Evolutionary conservation across 179 eudicot genomes (phyloP).

Genomic region (Monotropa hypopitys): DNA sequence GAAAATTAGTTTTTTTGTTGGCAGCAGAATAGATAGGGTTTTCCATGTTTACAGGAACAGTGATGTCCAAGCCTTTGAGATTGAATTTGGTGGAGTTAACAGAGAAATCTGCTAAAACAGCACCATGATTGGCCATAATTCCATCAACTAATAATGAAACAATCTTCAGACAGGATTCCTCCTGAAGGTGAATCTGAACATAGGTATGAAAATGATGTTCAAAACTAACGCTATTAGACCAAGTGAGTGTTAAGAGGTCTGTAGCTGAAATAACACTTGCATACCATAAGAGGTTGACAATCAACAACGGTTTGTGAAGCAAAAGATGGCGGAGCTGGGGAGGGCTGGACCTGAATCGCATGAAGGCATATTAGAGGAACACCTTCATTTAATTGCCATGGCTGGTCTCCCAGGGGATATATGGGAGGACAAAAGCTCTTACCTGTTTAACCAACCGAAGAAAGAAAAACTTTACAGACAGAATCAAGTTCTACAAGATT

Average conservation of each 20-base stretch:
- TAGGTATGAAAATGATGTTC: conserved; percentile 4
- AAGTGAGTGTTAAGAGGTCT: not conserved
- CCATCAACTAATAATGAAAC: conserved; percentile 90
- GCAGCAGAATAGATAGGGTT: conserved; percentile 16
- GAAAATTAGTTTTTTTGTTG: conserved; percentile 17
- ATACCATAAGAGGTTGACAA: conserved; percentile 81
- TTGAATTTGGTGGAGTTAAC: conserved; percentile 52
- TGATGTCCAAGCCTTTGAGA: conserved; percentile 62
- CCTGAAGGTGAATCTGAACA: conserved; percentile 84
- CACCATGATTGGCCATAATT: conserved; percentile 46
- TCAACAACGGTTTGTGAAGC: conserved; percentile 67
- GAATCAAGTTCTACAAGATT: conserved; percentile 1
- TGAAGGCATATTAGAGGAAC: conserved; percentile 62
- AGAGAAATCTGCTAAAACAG: conserved; percentile 57
- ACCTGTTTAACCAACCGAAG: conserved; percentile 29
- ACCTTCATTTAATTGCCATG: conserved; percentile 41
- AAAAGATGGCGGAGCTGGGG: conserved; percentile 70
- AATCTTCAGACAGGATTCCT: conserved; percentile 89
- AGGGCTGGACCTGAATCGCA: conserved; percentile 72
- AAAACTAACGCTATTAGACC: not conserved
- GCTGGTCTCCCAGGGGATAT: conserved; percentile 59
- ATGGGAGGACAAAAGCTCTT: conserved; percentile 78
- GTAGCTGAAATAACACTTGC: conserved; percentile 6
- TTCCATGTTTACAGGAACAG: conserved; percentile 55
- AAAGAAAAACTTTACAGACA: conserved; percentile 7